Evolutionary conservation across 495 filamentous ascomycete genomes (phyloP).

Genomic region (Penicillium samsonianum): DNA sequence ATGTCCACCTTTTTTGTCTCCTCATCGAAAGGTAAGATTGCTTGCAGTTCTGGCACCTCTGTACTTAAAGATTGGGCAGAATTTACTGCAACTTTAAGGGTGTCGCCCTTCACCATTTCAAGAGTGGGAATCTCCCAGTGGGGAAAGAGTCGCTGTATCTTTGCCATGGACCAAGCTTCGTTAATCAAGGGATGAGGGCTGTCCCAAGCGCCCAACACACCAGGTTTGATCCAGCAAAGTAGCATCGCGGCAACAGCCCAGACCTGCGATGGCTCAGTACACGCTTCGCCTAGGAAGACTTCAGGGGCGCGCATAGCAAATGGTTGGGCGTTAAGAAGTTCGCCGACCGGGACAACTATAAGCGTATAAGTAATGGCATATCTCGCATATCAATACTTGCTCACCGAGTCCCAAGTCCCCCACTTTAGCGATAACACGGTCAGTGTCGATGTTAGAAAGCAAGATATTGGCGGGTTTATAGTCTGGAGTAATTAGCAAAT

Average conservation of each 20-base stretch:
- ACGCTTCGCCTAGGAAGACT: neutral
- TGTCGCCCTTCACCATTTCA: neutral
- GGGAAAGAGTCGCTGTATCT: neutral
- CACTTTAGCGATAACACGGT: neutral
- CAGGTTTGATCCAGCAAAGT: constrained; percentile 5
- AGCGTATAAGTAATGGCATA: neutral
- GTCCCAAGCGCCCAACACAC: neutral
- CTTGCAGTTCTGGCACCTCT: neutral
- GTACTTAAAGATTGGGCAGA: neutral
- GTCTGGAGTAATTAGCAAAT: neutral
- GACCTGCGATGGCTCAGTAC: neutral
- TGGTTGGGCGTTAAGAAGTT: neutral
- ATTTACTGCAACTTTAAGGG: neutral
- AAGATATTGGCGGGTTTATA: neutral
- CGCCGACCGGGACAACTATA: neutral
- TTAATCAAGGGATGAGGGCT: neutral
- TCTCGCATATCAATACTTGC: neutral
- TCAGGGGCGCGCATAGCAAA: constrained; percentile 1
- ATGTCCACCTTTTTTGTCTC: neutral
- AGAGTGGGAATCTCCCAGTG: neutral
- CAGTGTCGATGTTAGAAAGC: neutral
- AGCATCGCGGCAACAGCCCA: constrained; percentile 3
- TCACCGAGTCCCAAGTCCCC: neutral
- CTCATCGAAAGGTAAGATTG: neutral
- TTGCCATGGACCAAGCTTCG: neutral